Evolutionary conservation across 768 basidiomycete genomes (phyloP).

Genomic region (Trametes cinnabarina): DNA sequence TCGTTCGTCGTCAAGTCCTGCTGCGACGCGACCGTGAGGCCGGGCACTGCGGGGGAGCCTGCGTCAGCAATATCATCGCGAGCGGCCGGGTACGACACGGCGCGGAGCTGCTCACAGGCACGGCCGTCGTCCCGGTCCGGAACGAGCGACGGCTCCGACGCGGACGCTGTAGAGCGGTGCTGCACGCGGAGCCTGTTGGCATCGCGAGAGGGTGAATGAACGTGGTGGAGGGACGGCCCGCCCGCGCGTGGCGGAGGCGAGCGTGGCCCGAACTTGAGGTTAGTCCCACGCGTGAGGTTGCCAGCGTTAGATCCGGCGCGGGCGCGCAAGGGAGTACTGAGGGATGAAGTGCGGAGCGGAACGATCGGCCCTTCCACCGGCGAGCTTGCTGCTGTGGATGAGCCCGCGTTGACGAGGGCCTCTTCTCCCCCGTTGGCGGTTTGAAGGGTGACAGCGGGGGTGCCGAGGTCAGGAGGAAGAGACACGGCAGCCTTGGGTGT

Average conservation of each 20-base stretch:
- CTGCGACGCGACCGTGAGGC: constrained; percentile 41
- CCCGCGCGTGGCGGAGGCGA: constrained; percentile 20
- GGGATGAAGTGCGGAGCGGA: constrained; percentile 51
- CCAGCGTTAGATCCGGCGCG: constrained; percentile 22
- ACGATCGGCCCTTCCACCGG: constrained; percentile 38
- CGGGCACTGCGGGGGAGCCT: constrained; percentile 23
- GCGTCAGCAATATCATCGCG: constrained; percentile 12
- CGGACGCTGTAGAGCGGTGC: constrained; percentile 71
- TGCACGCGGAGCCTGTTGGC: constrained; percentile 54
- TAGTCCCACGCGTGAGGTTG: constrained; percentile 12
- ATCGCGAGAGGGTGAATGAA: constrained; percentile 39
- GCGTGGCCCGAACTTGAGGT: constrained; percentile 25
- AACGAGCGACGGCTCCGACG: constrained; percentile 79
- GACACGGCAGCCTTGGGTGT: constrained; percentile 11
- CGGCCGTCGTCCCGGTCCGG: constrained; percentile 50
- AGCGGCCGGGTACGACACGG: constrained; percentile 12
- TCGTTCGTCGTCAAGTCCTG: constrained; percentile 59
- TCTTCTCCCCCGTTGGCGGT: constrained; percentile 21
- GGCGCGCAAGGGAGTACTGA: constrained; percentile 28
- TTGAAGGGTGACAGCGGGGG: constrained; percentile 25
- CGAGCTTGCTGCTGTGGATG: constrained; percentile 11
- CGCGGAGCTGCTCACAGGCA: constrained; percentile 40
- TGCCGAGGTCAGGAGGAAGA: constrained; percentile 14
- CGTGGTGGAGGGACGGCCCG: constrained; percentile 31
- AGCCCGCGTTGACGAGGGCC: constrained; percentile 15